Evolutionary conservation across 208 protist species (phyloP).

Genomic region (Strigomonas culicis): DNA sequence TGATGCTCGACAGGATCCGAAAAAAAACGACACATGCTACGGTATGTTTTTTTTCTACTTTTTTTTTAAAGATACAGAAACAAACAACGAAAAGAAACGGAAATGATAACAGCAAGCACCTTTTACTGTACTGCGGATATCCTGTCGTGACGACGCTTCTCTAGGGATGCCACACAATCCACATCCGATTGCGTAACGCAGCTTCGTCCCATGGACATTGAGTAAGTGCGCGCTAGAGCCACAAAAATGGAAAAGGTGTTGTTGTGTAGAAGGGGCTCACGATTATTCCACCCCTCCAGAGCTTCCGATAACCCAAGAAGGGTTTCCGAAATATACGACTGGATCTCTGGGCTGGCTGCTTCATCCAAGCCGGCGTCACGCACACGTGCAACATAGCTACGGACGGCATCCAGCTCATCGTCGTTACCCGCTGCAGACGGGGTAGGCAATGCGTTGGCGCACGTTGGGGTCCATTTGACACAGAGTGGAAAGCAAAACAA

Average conservation of each 20-base stretch:
- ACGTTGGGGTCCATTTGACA: not conserved
- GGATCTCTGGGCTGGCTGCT: not conserved
- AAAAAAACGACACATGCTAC: not conserved
- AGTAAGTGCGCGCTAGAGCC: constrained; percentile 60
- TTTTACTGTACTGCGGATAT: not conserved
- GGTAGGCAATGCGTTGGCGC: not conserved
- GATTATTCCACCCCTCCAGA: constrained; percentile 65
- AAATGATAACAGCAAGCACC: constrained; percentile 3
- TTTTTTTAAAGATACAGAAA: not conserved
- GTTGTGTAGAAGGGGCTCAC: constrained; percentile 80
- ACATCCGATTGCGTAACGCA: constrained; percentile 44
- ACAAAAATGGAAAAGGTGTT: constrained; percentile 71
- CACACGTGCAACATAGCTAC: not conserved
- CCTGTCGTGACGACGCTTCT: constrained; percentile 26
- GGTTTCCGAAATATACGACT: not conserved
- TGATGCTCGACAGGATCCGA: not conserved
- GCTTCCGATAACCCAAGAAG: not conserved
- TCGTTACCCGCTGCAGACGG: not conserved
- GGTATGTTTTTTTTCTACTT: too few species aligned
- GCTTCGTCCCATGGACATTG: constrained; percentile 45
- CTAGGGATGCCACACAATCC: constrained; percentile 35
- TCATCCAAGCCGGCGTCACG: not conserved
- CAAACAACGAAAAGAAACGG: not conserved
- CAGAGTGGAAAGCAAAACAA: constrained; percentile 27
- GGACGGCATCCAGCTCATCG: too few species aligned